Conservation (phyloP, 192 early-diverging fungal genomes). For the Phlyctochytrium arcticum region DNA sequence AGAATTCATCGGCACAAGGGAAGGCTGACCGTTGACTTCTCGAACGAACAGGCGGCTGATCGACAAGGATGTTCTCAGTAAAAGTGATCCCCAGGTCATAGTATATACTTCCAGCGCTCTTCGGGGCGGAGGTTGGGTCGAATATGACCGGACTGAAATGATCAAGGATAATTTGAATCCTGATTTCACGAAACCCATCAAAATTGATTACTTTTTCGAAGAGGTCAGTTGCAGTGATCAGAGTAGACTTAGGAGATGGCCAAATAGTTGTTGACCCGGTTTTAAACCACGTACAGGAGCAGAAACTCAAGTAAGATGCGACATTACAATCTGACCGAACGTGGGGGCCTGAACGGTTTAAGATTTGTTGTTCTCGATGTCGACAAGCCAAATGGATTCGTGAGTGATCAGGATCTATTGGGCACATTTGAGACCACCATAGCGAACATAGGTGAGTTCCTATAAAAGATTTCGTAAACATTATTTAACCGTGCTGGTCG, state of each 20-base stretch:
- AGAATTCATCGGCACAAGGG: not conserved
- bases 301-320: not conserved
- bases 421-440: constrained; percentile 32
- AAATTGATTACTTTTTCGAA: constrained; percentile 47
- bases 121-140: constrained; percentile 4
- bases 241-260: not conserved
- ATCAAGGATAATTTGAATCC: constrained; percentile 47
- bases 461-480: too few species aligned
- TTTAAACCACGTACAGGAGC: not conserved
- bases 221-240: constrained; percentile 36
- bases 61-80: constrained; percentile 7
- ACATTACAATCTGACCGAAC: not conserved
- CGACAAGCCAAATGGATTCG: constrained; percentile 23
- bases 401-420: constrained; percentile 35
- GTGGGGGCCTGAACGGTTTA: not conserved
- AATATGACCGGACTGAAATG: constrained; percentile 36
- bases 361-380: constrained; percentile 39
- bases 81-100: constrained; percentile 10
- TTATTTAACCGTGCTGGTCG: not conserved
- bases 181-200: constrained; percentile 34
- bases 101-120: not conserved
- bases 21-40: not conserved
- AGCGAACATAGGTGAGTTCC: constrained; percentile 24
- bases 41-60: not conserved
- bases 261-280: not conserved